phyloP scores from a whole-genome alignment of 768 basidiomycete genomes.

The Tulasnella sp. region DNA sequence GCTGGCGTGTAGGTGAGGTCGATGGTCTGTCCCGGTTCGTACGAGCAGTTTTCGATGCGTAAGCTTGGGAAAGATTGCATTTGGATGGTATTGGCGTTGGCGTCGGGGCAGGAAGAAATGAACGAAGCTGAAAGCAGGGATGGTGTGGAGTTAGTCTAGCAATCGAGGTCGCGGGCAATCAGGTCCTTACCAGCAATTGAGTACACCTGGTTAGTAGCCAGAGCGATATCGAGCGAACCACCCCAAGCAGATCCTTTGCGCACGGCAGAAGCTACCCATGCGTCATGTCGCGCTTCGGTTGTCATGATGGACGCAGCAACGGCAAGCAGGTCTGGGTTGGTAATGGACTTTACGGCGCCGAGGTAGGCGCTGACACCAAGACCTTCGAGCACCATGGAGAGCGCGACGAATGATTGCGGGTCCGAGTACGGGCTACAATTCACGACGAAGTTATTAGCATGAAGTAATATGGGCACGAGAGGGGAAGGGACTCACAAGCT shows the following conservation, averaged over 20 bases:
- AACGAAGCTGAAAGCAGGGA: conserved; percentile 25
- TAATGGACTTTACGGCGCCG: conserved; percentile 40
- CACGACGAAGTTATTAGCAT: not conserved
- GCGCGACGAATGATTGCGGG: conserved; percentile 37
- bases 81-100: conserved; percentile 26
- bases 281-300: conserved; percentile 46
- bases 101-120: conserved; percentile 41
- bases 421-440: conserved; percentile 33
- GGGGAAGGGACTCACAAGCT: conserved; percentile 31
- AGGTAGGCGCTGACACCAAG: conserved; percentile 48
- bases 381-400: conserved; percentile 43
- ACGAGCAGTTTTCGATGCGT: conserved; percentile 21
- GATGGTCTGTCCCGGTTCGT: conserved; percentile 19
- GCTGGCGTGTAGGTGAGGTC: not conserved
- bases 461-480: no score
- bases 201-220: not conserved
- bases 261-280: not conserved
- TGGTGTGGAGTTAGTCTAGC: not conserved
- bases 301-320: conserved; percentile 49
- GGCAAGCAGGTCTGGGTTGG: conserved; percentile 37
- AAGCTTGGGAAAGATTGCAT: conserved; percentile 23
- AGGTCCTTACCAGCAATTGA: not conserved
- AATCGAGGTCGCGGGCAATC: not conserved
- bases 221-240: not conserved
- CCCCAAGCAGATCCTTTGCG: not conserved